Evolutionary conservation across 1,284 basidiomycete species (phyloP).

Genomic region (Omphalotus olearius): DNA sequence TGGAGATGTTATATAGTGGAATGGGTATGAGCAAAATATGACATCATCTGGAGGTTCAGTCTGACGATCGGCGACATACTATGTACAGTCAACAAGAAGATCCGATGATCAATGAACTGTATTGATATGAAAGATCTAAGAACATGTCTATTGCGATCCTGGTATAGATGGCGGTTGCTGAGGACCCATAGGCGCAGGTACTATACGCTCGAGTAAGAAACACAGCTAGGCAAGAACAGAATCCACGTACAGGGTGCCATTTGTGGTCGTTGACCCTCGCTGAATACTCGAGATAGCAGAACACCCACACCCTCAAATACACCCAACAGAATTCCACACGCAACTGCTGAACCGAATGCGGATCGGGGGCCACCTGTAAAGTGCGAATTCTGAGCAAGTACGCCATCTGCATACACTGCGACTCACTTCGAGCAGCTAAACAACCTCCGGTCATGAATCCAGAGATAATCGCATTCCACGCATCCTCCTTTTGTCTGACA

Average conservation of each 20-base stretch:
- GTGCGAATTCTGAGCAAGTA: conserved; percentile 3
- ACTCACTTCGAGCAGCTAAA: conserved; percentile 89
- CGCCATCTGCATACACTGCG: not conserved
- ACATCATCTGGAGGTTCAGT: conserved; percentile 2
- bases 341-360: conserved; percentile 87
- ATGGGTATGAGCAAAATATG: not conserved
- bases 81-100: not conserved
- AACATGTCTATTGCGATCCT: conserved; percentile 33
- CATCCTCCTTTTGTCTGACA: conserved; percentile 97
- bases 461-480: conserved; percentile 98
- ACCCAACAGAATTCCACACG: conserved; percentile 94
- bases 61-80: not conserved
- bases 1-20: not conserved
- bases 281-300: conserved; percentile 79
- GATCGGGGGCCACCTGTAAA: conserved; percentile 83
- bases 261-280: conserved; percentile 76
- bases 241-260: conserved; percentile 43
- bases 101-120: not conserved
- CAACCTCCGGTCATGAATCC: conserved; percentile 99
- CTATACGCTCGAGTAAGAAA: conserved; percentile 17
- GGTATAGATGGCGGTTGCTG: conserved; percentile 29
- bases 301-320: conserved; percentile 97
- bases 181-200: conserved; percentile 33
- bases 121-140: no score
- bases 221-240: not conserved